Conservation (phyloP, 208 protist species). For the Trypanosomatidae sp. region DNA sequence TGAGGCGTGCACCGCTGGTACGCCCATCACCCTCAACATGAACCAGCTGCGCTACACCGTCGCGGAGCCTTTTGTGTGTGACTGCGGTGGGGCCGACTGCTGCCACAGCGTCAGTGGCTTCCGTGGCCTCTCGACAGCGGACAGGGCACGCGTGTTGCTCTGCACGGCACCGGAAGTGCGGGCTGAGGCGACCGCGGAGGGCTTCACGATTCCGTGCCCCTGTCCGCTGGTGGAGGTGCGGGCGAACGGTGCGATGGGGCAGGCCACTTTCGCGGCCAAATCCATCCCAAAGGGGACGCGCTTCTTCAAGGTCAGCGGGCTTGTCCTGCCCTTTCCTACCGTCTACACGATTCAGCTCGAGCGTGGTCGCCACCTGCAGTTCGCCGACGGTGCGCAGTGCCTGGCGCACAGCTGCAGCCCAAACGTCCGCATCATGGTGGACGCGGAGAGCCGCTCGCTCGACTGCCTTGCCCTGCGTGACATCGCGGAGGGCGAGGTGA, state of each 20-base stretch:
- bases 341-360: slow-evolving; percentile 83
- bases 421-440: slow-evolving; percentile 81
- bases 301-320: slow-evolving; percentile 71
- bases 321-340: slow-evolving; percentile 77
- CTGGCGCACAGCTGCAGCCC: slow-evolving; percentile 86
- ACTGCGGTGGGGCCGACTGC: slow-evolving; percentile 46
- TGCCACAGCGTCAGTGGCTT: slow-evolving; percentile 51
- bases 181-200: slow-evolving; percentile 48
- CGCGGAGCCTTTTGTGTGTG: slow-evolving; percentile 40
- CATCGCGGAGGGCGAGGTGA: slow-evolving; percentile 67
- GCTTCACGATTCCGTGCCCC: slow-evolving; percentile 53
- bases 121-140: slow-evolving; percentile 28
- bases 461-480: slow-evolving; percentile 76
- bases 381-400: slow-evolving; percentile 84
- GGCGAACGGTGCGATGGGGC: slow-evolving; percentile 70
- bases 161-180: slow-evolving; percentile 58
- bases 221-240: slow-evolving; percentile 59
- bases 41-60: slow-evolving; percentile 68
- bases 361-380: slow-evolving; percentile 69
- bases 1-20: slow-evolving; percentile 35
- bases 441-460: slow-evolving; percentile 44
- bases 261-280: slow-evolving; percentile 77
- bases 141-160: slow-evolving; percentile 55
- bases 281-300: slow-evolving; percentile 58
- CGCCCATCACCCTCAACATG: slow-evolving; percentile 70